A percentile compares a stretch with the other conserved stretches of the same genome.
Evolutionary conservation across 1,139 yeast species (phyloP).

Genomic region (Spathaspora sp.): DNA sequence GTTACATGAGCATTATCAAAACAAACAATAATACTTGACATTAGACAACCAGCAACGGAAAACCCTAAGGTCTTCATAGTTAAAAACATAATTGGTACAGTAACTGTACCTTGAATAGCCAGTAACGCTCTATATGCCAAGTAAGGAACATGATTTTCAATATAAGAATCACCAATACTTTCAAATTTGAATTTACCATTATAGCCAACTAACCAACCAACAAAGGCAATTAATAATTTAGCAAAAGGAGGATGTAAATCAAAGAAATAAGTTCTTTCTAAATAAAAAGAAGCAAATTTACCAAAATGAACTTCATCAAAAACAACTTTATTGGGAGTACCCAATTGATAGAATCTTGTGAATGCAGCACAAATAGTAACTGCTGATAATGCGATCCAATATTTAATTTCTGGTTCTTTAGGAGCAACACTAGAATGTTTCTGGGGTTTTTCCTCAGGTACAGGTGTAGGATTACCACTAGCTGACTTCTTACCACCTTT

Average conservation of each 20-base stretch:
- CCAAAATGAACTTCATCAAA: slow-evolving; percentile 99
- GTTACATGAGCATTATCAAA: slow-evolving; percentile 90
- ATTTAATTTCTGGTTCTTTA: slow-evolving; percentile 32
- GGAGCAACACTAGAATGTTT: neutral
- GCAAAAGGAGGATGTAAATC: slow-evolving; percentile 99
- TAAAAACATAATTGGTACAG: slow-evolving; percentile 78
- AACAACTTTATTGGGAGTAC: slow-evolving; percentile 83
- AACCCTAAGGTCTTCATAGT: slow-evolving; percentile 85
- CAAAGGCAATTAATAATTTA: slow-evolving; percentile 84
- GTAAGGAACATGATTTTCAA: slow-evolving; percentile 78
- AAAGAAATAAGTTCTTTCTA: slow-evolving; percentile 83
- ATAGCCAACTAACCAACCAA: slow-evolving; percentile 86
- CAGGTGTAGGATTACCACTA: neutral
- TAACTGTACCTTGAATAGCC: slow-evolving; percentile 79
- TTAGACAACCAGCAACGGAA: slow-evolving; percentile 71
- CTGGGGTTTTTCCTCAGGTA: neutral
- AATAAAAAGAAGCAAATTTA: slow-evolving; percentile 85
- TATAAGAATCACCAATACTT: slow-evolving; percentile 82
- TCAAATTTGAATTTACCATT: slow-evolving; percentile 91
- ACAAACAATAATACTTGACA: slow-evolving; percentile 79
- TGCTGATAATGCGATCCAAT: slow-evolving; percentile 41
- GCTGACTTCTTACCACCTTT: slow-evolving; percentile 1
- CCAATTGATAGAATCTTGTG: slow-evolving; percentile 69
- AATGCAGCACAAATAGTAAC: slow-evolving; percentile 67
- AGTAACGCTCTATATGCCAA: slow-evolving; percentile 80